Percentiles rank a stretch among this genome's conserved stretches.
phyloP scores from a whole-genome alignment of 805 yeast species.

The Candida alai region DNA sequence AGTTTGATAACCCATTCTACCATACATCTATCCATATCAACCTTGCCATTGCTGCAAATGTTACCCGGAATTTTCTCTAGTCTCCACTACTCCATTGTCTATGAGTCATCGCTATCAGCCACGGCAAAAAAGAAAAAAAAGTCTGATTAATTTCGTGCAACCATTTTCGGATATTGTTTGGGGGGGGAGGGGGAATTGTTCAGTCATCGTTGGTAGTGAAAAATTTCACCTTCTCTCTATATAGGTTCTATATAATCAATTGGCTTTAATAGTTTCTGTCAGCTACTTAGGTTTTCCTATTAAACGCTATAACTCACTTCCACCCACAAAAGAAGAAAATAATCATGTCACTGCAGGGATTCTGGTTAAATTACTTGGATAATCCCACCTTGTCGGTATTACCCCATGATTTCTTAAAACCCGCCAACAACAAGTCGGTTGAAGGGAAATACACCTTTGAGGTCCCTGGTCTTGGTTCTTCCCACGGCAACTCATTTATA shows the following conservation, averaged over 20 bases:
- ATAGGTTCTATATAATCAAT: constrained; percentile 1
- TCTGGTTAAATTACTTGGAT: constrained; percentile 65
- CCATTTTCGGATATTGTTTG: not conserved
- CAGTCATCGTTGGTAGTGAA: constrained; percentile 1
- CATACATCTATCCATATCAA: too few species aligned
- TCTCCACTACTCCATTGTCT: too few species aligned
- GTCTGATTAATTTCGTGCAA: too few species aligned
- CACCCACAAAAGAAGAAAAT: not conserved
- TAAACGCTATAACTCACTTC: too few species aligned
- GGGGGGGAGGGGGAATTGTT: not conserved
- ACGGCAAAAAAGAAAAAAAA: too few species aligned
- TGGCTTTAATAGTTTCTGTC: too few species aligned
- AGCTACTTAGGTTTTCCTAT: too few species aligned
- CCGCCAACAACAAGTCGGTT: constrained; percentile 61
- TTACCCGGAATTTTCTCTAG: too few species aligned
- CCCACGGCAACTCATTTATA: constrained; percentile 32
- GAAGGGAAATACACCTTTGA: constrained; percentile 48
- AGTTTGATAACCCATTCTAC: too few species aligned
- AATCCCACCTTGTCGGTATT: constrained; percentile 82
- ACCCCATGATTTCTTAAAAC: constrained; percentile 84
- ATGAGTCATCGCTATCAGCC: too few species aligned
- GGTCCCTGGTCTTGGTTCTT: constrained; percentile 3
- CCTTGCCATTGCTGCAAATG: too few species aligned
- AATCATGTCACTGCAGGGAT: constrained; percentile 14
- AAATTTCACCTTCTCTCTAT: not conserved